Evolutionary conservation across 805 yeast species (phyloP), one percentile per base, ranked within the genome.

Genomic region (Metschnikowia noctiluminum): DNA sequence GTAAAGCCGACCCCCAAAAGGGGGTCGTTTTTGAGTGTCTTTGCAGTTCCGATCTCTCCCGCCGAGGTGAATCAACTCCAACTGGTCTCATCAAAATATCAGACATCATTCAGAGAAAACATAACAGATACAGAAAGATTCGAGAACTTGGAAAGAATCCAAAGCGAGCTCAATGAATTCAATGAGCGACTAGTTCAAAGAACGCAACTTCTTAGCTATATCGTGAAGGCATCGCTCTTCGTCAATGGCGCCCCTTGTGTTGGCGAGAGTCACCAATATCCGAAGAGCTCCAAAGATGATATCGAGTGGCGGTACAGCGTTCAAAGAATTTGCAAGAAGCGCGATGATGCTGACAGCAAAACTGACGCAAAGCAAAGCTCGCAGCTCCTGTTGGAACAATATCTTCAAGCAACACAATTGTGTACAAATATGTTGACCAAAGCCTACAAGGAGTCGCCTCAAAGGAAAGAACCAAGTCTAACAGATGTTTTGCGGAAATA

Each of bases 71-170:
- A 52, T 9, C 42, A 51, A 35, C 53, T 72, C 28, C 68, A 68
- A 44, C 45, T 50, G 31, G 59, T 69, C 30, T 59, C 68, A 0
- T 35, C 50, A 10, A 48, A 55, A 37, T 68, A 63, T 58, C 60
- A 64, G 44, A 69, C 72, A 3, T 62, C 71, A 31, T 68, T 67
- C 55, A 56, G 58, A 26, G 65, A 62, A 15, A 56, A 63, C 7
- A 48, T 69, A 8, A 35, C 65, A 6, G 49, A 48, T 2, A 61
- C 60, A 27, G 60, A 62, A 36, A 58, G 69, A 46, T 40, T 55
- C 8, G 43, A 44, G 15, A 62, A 68, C 48, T 52, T 68, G 37
- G 46, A 41, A 34, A 45, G 47, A n/a, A 70, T 66, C 49, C 55
- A 62, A 32, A 44, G 53, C n/a, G 53, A 59, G 37, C 59, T 70